These are phyloP conservation scores for Suillus tomentosus DNA, from an alignment of 768 basidiomycete species.

Conservation along the genomic window DNA sequence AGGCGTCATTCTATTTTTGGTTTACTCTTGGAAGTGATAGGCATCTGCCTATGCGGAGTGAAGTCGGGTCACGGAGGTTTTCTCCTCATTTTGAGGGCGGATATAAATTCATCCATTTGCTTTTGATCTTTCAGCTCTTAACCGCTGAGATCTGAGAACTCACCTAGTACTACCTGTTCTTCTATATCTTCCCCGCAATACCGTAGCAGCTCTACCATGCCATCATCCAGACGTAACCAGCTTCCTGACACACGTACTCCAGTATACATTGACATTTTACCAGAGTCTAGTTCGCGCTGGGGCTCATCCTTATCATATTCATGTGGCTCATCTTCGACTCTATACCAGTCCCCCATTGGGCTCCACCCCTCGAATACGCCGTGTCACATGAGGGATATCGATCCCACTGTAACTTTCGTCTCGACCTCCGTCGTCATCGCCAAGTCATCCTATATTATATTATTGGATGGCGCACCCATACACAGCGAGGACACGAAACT, in stretches of 20 bases:
- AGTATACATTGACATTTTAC: constrained; percentile 37
- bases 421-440: constrained; percentile 50
- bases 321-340: background rate
- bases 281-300: constrained; percentile 18
- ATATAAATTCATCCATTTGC: constrained; percentile 19
- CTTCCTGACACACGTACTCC: constrained; percentile 29
- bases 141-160: constrained; percentile 15
- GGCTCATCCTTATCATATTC: constrained; percentile 3
- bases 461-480: constrained; percentile 47
- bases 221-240: constrained; percentile 24
- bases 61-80: constrained; percentile 19
- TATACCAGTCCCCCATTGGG: background rate
- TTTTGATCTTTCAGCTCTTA: constrained; percentile 24
- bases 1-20: constrained; percentile 22
- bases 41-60: constrained; percentile 28
- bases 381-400: constrained; percentile 58
- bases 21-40: constrained; percentile 34
- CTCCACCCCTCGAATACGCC: constrained; percentile 31
- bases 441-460: constrained; percentile 57
- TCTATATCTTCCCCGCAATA: constrained; percentile 11
- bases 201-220: constrained; percentile 20
- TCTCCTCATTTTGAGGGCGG: constrained; percentile 13
- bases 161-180: constrained; percentile 17
- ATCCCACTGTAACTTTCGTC: constrained; percentile 66
- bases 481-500: constrained; percentile 51